Conservation (phyloP, 2,329 filamentous ascomycete species). For the Paraphoma sp. region DNA sequence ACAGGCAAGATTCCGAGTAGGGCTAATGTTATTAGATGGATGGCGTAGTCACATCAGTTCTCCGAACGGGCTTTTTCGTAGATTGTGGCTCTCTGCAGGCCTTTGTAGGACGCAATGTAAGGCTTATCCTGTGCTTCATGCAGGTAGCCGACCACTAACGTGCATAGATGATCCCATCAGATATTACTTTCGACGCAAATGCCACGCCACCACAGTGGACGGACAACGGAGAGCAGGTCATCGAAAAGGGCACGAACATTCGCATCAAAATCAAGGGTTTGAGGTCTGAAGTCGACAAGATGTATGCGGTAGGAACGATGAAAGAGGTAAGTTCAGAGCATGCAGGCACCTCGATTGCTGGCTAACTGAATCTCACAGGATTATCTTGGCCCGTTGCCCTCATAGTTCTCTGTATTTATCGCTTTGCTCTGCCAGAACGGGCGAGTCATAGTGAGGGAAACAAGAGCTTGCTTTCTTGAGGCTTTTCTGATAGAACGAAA, state of each 20-base stretch:
- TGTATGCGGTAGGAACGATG: slow-evolving; percentile 97
- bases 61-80: slow-evolving; percentile 89
- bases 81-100: slow-evolving; percentile 79
- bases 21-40: slow-evolving; percentile 71
- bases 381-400: slow-evolving; percentile 47
- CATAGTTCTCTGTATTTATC: slow-evolving; percentile 17
- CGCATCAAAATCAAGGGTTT: slow-evolving; percentile 94
- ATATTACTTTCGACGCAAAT: slow-evolving; percentile 94
- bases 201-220: slow-evolving; percentile 97
- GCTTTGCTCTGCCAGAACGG: background rate
- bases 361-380: slow-evolving; percentile 38
- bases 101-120: slow-evolving; percentile 83
- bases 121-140: slow-evolving; percentile 39
- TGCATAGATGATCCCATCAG: slow-evolving; percentile 80
- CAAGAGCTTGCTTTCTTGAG: background rate
- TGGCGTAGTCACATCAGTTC: slow-evolving; percentile 89
- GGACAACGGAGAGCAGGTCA: slow-evolving; percentile 90
- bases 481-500: background rate
- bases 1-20: background rate
- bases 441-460: background rate
- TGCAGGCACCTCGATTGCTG: background rate
- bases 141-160: slow-evolving; percentile 27
- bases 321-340: slow-evolving; percentile 67
- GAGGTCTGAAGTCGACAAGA: slow-evolving; percentile 89
- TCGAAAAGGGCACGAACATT: slow-evolving; percentile 92